phyloP scores from a whole-genome alignment of 2,329 filamentous ascomycete species.

The Fusarium cyanostomum region DNA sequence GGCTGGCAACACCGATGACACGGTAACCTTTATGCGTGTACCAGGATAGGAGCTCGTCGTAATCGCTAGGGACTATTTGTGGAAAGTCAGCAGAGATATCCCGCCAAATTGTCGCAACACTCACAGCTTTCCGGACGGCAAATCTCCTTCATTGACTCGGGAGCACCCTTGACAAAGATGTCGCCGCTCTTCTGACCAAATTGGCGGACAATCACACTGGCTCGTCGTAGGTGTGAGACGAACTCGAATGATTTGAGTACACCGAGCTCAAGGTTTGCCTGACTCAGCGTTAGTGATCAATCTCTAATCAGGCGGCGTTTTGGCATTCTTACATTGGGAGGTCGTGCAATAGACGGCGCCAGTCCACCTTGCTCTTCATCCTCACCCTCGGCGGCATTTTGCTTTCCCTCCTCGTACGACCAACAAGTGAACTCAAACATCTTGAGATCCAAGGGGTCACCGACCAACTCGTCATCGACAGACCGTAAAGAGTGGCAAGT shows the following conservation, averaged over 20 bases:
- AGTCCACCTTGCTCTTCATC: constrained; percentile 80
- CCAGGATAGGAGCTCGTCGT: constrained; percentile 85
- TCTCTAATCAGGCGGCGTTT: constrained; percentile 46
- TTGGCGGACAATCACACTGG: constrained; percentile 90
- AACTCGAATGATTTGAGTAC: constrained; percentile 93
- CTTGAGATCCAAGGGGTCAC: constrained; percentile 93
- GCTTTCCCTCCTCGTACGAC: constrained; percentile 88
- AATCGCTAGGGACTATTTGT: constrained; percentile 77
- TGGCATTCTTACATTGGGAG: constrained; percentile 69
- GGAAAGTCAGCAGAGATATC: constrained; percentile 20
- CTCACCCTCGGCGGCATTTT: constrained; percentile 69
- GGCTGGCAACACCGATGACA: constrained; percentile 94
- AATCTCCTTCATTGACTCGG: constrained; percentile 95
- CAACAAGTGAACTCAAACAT: constrained; percentile 98
- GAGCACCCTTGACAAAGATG: constrained; percentile 95
- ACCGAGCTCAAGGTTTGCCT: constrained; percentile 81
- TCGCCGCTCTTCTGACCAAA: constrained; percentile 87
- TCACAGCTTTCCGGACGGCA: constrained; percentile 82
- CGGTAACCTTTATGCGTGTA: constrained; percentile 97
- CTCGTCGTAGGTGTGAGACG: constrained; percentile 87
- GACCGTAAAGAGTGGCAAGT: constrained; percentile 92
- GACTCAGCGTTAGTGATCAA: background rate
- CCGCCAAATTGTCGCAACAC: constrained; percentile 42
- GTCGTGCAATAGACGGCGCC: constrained; percentile 87
- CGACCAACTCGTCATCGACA: constrained; percentile 88